phyloP scores from a whole-genome alignment of 192 early-diverging fungal species.

The Coemansia umbellata region DNA sequence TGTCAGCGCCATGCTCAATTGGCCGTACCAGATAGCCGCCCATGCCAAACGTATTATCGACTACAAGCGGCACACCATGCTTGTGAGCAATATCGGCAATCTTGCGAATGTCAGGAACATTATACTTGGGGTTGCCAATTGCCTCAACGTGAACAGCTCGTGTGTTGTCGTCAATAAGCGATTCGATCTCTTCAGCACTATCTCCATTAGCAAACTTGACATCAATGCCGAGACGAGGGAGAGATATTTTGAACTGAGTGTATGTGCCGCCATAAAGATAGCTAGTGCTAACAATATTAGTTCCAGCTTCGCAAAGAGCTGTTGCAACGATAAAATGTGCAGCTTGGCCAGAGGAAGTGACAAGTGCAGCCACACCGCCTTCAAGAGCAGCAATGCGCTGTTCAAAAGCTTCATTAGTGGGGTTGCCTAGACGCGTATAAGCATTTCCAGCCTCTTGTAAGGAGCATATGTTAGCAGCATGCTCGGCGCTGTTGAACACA shows the following conservation, averaged over 20 bases:
- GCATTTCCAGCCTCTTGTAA: constrained; percentile 73
- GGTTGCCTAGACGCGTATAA: constrained; percentile 82
- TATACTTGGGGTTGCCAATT: constrained; percentile 88
- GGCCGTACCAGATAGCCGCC: constrained; percentile 81
- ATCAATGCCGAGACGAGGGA: constrained; percentile 80
- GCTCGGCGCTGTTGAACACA: constrained; percentile 75
- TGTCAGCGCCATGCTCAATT: constrained; percentile 93
- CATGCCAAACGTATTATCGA: constrained; percentile 96
- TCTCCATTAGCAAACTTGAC: constrained; percentile 75
- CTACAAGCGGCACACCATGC: constrained; percentile 83
- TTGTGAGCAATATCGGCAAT: constrained; percentile 78
- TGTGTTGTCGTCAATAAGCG: constrained; percentile 81
- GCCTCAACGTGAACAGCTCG: constrained; percentile 89
- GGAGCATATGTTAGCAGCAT: constrained; percentile 79
- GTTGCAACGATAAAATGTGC: constrained; percentile 82
- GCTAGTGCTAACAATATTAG: constrained; percentile 83
- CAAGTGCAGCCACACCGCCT: constrained; percentile 74
- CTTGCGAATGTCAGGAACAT: constrained; percentile 80
- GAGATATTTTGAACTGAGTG: constrained; percentile 81
- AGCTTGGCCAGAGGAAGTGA: constrained; percentile 74
- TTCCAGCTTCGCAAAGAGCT: constrained; percentile 72
- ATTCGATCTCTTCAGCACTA: constrained; percentile 66
- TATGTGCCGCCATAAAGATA: constrained; percentile 75
- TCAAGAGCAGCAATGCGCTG: constrained; percentile 89
- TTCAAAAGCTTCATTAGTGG: constrained; percentile 87